Percentiles rank a stretch among this genome's conserved stretches.
Conservation (phyloP, 495 filamentous ascomycete genomes). For the Penicillium samsonianum region DNA sequence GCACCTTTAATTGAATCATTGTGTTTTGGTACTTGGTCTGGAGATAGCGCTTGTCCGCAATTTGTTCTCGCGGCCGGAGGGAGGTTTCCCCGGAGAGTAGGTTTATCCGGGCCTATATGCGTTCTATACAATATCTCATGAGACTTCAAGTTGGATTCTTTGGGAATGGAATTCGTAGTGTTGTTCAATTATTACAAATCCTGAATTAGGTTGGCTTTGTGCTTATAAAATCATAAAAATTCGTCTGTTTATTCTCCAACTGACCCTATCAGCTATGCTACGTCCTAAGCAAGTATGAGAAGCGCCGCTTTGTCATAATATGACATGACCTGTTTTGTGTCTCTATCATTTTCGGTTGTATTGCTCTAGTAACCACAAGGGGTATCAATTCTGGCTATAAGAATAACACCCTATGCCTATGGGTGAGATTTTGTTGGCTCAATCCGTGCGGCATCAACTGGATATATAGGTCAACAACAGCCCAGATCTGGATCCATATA, state of each 20-base stretch:
- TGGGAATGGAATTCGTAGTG: background rate
- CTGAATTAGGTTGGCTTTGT: background rate
- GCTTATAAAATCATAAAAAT: background rate
- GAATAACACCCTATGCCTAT: background rate
- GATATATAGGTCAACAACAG: background rate
- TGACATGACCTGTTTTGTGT: background rate
- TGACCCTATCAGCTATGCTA: background rate
- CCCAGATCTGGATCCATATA: background rate
- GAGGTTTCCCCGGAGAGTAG: slow-evolving; percentile 30
- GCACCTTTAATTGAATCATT: slow-evolving; percentile 99
- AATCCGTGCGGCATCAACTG: background rate
- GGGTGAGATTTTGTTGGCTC: background rate
- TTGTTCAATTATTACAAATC: background rate
- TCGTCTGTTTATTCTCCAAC: background rate
- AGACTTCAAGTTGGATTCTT: background rate
- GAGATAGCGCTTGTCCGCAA: slow-evolving; percentile 22
- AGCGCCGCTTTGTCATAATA: background rate
- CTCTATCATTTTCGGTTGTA: background rate
- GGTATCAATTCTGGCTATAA: background rate
- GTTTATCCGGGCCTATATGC: slow-evolving; percentile 22
- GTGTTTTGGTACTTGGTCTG: slow-evolving; percentile 38
- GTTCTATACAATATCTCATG: background rate
- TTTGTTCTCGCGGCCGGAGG: slow-evolving; percentile 28
- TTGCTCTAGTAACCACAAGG: background rate
- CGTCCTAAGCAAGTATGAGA: background rate